Conservation (phyloP, 2,329 filamentous ascomycete species). For the Aspergillus bombycis region DNA sequence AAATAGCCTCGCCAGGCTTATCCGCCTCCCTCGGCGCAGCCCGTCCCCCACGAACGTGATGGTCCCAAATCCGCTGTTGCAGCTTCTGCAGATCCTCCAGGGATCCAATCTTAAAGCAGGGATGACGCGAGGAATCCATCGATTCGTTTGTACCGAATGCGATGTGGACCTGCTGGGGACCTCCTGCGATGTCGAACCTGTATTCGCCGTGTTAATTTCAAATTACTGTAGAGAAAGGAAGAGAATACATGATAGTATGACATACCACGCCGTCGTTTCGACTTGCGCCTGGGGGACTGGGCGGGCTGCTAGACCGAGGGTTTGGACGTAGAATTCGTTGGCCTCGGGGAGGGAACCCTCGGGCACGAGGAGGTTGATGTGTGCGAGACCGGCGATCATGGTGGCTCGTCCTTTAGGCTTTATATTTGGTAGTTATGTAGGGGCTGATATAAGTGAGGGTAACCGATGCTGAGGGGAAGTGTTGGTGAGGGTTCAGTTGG, state of each 20-base stretch:
- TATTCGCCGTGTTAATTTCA: not conserved
- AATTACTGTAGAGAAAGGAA: slow-evolving; percentile 17
- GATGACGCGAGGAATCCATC: slow-evolving; percentile 52
- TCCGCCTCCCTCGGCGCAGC: slow-evolving; percentile 60
- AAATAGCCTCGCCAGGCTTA: slow-evolving; percentile 54
- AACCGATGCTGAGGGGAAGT: not conserved
- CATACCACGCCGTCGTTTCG: slow-evolving; percentile 57
- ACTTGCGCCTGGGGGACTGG: slow-evolving; percentile 58
- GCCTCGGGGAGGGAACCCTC: slow-evolving; percentile 55
- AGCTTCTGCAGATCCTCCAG: slow-evolving; percentile 53
- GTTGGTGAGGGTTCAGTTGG: not conserved
- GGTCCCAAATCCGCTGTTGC: slow-evolving; percentile 55
- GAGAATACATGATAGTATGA: too few relatives aligned
- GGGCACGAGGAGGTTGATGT: slow-evolving; percentile 64
- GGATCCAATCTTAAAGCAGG: slow-evolving; percentile 60
- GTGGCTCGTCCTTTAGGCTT: not conserved
- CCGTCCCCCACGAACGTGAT: slow-evolving; percentile 52
- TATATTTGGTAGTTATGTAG: not conserved
- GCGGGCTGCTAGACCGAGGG: slow-evolving; percentile 57
- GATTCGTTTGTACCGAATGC: slow-evolving; percentile 49
- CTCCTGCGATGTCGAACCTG: slow-evolving; percentile 59
- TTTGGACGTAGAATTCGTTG: slow-evolving; percentile 58
- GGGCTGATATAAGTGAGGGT: not conserved
- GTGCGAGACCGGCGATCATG: slow-evolving; percentile 59
- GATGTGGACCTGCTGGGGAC: slow-evolving; percentile 61